These are phyloP conservation scores for Golubevia pallescens DNA, from an alignment of 1,284 basidiomycete genomes.

Conservation along the genomic window DNA sequence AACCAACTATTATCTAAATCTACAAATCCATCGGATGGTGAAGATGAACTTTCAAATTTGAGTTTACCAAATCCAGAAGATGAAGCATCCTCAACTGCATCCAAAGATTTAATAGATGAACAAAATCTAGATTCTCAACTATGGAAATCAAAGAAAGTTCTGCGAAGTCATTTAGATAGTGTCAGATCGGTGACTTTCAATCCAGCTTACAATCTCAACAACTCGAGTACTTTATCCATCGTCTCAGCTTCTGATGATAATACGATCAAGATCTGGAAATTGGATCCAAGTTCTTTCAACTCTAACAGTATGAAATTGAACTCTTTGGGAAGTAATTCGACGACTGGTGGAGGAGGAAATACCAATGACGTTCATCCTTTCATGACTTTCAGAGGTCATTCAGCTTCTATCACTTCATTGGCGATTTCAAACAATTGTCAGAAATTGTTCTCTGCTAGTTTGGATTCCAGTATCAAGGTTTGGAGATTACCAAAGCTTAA, in stretches of 20 bases:
- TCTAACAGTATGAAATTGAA: too few relatives aligned
- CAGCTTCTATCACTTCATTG: constrained; percentile 85
- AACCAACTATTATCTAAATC: constrained; percentile 26
- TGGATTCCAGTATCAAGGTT: constrained; percentile 89
- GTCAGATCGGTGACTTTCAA: constrained; percentile 89
- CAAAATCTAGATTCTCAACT: constrained; percentile 22
- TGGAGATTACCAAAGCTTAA: constrained; percentile 72
- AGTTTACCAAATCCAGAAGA: constrained; percentile 28
- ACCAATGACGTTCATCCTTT: too few relatives aligned
- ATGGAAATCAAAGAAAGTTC: constrained; percentile 52
- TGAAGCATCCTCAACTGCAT: constrained; percentile 21
- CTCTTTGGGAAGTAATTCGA: too few relatives aligned
- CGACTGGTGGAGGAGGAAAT: too few relatives aligned
- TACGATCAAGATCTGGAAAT: constrained; percentile 93
- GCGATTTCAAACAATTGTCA: constrained; percentile 79
- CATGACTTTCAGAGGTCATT: constrained; percentile 89
- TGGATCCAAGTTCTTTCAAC: constrained; percentile 63
- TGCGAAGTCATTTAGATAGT: constrained; percentile 83
- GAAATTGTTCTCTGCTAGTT: constrained; percentile 84
- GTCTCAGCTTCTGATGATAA: constrained; percentile 92
- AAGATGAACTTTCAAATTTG: constrained; percentile 44
- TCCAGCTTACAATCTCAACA: constrained; percentile 67
- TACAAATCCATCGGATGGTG: constrained; percentile 5
- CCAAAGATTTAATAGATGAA: too few relatives aligned
- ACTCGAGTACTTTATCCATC: constrained; percentile 74